Base-by-base conservation (phyloP, 2,329 filamentous ascomycete species). In the Exserohilum rostratum region DNA sequence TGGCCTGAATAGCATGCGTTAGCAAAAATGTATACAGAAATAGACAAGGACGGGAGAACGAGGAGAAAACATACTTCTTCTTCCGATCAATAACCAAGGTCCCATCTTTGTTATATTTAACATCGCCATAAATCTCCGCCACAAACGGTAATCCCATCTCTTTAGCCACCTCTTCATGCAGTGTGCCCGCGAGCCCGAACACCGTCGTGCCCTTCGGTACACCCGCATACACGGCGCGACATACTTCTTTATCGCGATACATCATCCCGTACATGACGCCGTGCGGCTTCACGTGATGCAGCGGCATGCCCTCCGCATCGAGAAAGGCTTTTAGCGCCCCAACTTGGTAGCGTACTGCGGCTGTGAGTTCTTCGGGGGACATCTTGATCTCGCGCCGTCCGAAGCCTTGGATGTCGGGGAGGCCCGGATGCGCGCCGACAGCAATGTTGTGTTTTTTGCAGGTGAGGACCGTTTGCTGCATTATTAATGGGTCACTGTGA, bases 371-470 rank as follows among this genome's bases (percentile, higher is more conserved):
- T 15, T 83, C 82, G 1, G 82, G 78, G 1, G 78, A 74, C 62
- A 88, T 78, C 39, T 83, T 82, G 69, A 89, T 87, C 57, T 85
- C 81, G 15, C 86, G 79, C 2, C 86, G 77, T 2, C 86, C 86
- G 62, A 89, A 89, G 7, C 86, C 86, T 72, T 85, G 80, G 18
- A 87, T 78, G 66, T 89, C 86, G n/a, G 83, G 85, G 0, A 88
- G 76, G 1, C 85, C 85, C 0, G 86, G 86, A 61, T 89, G 86
- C 0, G 87, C 87, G 6, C 86, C 86, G 5, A 84, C 75, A 45
- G 77, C 78, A 56, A 88, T 80, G 53, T 78, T 78, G 69, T 86
- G 80, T 37, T 79, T 68, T 70, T 87, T 87, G 72, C 83, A 86
- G 15, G 81, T 76, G 9, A 75, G 76, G 10, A 88, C 81, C 0